These are phyloP conservation scores for Phytophthora citricola DNA, from an alignment of 352 stramenopile genomes.

Conservation along the genomic window DNA sequence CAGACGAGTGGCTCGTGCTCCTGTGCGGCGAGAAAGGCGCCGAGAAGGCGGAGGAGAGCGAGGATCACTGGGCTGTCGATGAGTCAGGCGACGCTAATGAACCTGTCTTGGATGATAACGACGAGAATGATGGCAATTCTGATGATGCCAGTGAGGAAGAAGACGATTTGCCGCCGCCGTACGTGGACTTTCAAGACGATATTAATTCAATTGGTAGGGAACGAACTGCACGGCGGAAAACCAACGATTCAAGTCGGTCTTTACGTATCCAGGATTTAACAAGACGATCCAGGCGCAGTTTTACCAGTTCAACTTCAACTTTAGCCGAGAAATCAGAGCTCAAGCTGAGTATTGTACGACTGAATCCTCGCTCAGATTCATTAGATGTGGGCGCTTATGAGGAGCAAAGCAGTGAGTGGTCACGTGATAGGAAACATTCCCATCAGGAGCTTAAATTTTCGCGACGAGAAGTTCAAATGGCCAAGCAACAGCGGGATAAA, in stretches of 20 bases:
- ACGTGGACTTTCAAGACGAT: not conserved
- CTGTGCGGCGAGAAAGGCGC: conserved; percentile 35
- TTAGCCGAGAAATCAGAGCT: conserved; percentile 21
- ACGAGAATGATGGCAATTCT: not conserved
- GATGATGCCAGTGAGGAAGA: conserved; percentile 14
- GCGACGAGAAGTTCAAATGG: conserved; percentile 45
- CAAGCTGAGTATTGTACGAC: conserved; percentile 38
- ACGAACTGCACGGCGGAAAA: no score
- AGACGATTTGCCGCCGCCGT: conserved; percentile 33
- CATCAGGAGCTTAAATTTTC: conserved; percentile 53
- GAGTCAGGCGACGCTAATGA: conserved; percentile 17
- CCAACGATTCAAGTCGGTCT: not conserved
- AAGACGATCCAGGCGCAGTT: conserved; percentile 8
- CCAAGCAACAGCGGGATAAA: conserved; percentile 47
- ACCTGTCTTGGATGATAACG: not conserved
- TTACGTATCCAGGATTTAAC: not conserved
- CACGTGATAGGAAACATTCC: conserved; percentile 45
- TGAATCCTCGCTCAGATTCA: conserved; percentile 22
- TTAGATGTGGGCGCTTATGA: conserved; percentile 8
- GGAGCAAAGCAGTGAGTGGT: conserved; percentile 44
- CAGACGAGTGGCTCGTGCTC: conserved; percentile 30
- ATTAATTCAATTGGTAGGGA: not conserved
- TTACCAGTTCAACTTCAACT: conserved; percentile 2
- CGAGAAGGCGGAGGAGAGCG: conserved; percentile 5
- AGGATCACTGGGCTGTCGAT: not conserved